Evolutionary conservation across 352 stramenopile genomes (phyloP), one percentile per base, ranked within the genome.

Genomic region (Pythium oligandrum): DNA sequence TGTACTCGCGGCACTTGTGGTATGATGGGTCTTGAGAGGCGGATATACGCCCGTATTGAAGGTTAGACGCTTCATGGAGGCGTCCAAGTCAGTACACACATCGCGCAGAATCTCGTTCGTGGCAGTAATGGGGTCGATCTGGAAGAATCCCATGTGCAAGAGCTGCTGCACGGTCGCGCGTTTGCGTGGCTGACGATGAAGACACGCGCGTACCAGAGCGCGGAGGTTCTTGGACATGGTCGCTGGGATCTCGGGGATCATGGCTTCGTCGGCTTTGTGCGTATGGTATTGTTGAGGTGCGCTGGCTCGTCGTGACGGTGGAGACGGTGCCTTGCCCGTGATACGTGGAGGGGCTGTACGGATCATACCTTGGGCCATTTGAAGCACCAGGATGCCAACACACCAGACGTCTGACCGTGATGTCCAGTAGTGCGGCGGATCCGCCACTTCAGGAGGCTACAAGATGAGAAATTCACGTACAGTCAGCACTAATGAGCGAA

Each of bases 61-160:
- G 17, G 53, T 70, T 10, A 83, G 59, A 0, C 63, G 57, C 9
- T 64, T 61, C 55, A 86, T 90, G 8, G 75, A 87, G 1, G 69
- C 69, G 44, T 88, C 75, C 30, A 90, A 59, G 30, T 85, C 78
- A 2, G 64, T 78, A 48, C 72, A 83, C 8, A 87, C 71, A 3
- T 72, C 69, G 0, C 64, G 73, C n/a, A 86, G 61, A 5, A 83
- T 72, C 31, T 83, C 70, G 36, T 78, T 76, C 0, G 73, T 78
- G 31, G 67, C 75, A 12, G 81, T 63, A 0, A 53, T 59, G 10
- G 68, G 63, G 36, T 86, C 63, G n/a, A 88, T 59, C 6, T 69
- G 70, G 52, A 88, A 86, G 48, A 88, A 88, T 0, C 62, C 50
- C 53, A 78, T 63, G 17, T 55, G 42, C 3, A 70, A 50, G 0